Percentiles rank a stretch among this genome's conserved stretches.
Conservation (phyloP, 2,329 filamentous ascomycete species). For the Verticillium zaregamsianum region DNA sequence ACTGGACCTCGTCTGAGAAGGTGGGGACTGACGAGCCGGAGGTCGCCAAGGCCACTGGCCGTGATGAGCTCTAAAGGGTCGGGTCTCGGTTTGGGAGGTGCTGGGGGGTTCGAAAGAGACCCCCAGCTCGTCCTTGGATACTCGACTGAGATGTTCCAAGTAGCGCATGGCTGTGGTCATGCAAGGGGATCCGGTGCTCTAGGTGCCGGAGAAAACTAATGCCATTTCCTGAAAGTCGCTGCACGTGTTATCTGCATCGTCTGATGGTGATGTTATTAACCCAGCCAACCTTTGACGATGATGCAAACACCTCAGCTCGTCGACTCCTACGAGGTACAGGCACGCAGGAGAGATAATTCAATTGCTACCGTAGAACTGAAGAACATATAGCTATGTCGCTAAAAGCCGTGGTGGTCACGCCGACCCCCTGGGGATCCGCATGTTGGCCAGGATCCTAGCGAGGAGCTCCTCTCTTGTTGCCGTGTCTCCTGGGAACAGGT, state of each 20-base stretch:
- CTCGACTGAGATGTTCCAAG: not conserved
- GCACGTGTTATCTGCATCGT: not conserved
- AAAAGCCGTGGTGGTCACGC: not conserved
- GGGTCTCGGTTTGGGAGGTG: not conserved
- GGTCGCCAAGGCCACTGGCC: constrained; percentile 66
- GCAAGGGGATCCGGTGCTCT: not conserved
- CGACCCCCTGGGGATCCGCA: constrained; percentile 33
- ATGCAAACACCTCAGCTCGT: not conserved
- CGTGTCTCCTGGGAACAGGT: constrained; percentile 37
- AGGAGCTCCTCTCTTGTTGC: constrained; percentile 43
- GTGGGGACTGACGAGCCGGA: constrained; percentile 35
- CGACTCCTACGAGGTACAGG: no score
- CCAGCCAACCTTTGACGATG: no score
- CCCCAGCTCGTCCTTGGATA: not conserved
- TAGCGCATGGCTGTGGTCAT: not conserved
- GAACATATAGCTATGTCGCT: no score
- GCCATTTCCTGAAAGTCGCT: not conserved
- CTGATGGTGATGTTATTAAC: not conserved
- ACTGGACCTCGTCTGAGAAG: constrained; percentile 67
- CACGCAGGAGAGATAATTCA: not conserved
- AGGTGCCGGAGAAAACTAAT: not conserved
- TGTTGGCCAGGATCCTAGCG: constrained; percentile 41
- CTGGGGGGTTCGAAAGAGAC: not conserved
- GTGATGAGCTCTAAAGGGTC: constrained; percentile 62
- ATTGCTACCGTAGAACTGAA: not conserved